These are phyloP conservation scores for Bruguiera parviflora DNA, from an alignment of 345 rosid genomes.

Conservation along the genomic window DNA sequence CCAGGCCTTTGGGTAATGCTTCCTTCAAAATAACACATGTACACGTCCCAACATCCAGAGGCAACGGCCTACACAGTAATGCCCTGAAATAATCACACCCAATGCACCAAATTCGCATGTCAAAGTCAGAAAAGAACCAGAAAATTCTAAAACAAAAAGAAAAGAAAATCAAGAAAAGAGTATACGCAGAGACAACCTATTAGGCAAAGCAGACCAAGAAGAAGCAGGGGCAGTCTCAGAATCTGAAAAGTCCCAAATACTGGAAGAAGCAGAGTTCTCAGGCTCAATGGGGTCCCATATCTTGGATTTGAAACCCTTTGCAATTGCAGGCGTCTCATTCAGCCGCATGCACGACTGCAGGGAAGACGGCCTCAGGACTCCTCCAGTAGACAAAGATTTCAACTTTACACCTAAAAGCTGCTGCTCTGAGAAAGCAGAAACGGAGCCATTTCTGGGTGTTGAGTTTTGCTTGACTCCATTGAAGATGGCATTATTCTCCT, in stretches of 20 bases:
- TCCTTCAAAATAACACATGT: slow-evolving; percentile 84
- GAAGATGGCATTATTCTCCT: slow-evolving; percentile 40
- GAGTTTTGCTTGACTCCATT: slow-evolving; percentile 36
- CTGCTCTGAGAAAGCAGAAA: slow-evolving; percentile 23
- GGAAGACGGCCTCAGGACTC: slow-evolving; percentile 65
- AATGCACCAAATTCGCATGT: background rate
- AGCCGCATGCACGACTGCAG: slow-evolving; percentile 77
- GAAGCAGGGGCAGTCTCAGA: slow-evolving; percentile 96
- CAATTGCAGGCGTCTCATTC: slow-evolving; percentile 46
- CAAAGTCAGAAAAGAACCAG: background rate
- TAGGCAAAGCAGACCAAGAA: slow-evolving; percentile 89
- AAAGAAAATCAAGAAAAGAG: slow-evolving; percentile 1
- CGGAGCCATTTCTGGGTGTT: slow-evolving; percentile 39
- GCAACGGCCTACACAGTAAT: slow-evolving; percentile 77
- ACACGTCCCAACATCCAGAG: slow-evolving; percentile 82
- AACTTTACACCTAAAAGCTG: slow-evolving; percentile 27
- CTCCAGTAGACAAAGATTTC: slow-evolving; percentile 55
- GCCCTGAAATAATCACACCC: slow-evolving; percentile 45
- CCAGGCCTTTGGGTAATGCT: slow-evolving; percentile 44
- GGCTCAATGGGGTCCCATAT: slow-evolving; percentile 61
- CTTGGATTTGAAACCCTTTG: slow-evolving; percentile 43
- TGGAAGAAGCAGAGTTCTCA: slow-evolving; percentile 61
- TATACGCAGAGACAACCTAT: slow-evolving; percentile 35
- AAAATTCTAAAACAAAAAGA: background rate
- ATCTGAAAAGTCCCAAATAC: slow-evolving; percentile 90